A percentile compares a stretch with the other conserved stretches of the same genome.
Evolutionary conservation across 345 rosid genomes (phyloP).

Genomic region (Gossypium arboreum): DNA sequence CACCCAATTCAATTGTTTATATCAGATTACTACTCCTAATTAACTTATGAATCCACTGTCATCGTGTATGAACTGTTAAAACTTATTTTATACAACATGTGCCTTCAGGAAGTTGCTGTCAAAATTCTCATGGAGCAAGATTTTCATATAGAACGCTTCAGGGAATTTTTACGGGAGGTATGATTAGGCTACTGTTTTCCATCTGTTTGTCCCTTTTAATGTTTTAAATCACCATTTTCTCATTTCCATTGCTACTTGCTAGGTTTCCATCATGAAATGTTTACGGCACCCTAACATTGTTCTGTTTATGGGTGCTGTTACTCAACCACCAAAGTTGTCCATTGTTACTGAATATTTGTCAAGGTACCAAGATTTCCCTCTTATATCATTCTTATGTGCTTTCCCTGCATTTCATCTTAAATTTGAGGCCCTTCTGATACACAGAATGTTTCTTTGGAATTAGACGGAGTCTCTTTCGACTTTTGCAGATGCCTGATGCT

Average conservation of each 20-base stretch:
- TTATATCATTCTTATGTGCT: constrained; percentile 5
- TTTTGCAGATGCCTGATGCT: constrained; percentile 43
- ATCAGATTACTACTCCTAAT: background rate
- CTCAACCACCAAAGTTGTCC: constrained; percentile 49
- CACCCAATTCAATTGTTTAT: background rate
- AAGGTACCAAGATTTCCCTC: constrained; percentile 27
- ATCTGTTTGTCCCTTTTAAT: background rate
- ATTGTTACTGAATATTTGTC: constrained; percentile 56
- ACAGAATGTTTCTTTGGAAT: constrained; percentile 19
- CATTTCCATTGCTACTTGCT: constrained; percentile 17
- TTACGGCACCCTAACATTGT: constrained; percentile 53
- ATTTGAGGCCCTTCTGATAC: background rate
- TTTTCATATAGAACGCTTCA: constrained; percentile 34
- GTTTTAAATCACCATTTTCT: background rate
- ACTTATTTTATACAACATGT: constrained; percentile 13
- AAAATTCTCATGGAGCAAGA: constrained; percentile 54
- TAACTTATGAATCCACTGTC: background rate
- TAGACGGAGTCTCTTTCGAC: constrained; percentile 48
- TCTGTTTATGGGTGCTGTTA: constrained; percentile 54
- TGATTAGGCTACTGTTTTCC: constrained; percentile 9
- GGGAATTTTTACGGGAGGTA: constrained; percentile 52
- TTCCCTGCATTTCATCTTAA: background rate
- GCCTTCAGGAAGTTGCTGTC: constrained; percentile 54
- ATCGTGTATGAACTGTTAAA: background rate
- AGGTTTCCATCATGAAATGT: constrained; percentile 54